Evolutionary conservation across 257 asterid species (phyloP), one percentile per base, ranked within the genome.

Genomic region (Primulina huaijiensis): DNA sequence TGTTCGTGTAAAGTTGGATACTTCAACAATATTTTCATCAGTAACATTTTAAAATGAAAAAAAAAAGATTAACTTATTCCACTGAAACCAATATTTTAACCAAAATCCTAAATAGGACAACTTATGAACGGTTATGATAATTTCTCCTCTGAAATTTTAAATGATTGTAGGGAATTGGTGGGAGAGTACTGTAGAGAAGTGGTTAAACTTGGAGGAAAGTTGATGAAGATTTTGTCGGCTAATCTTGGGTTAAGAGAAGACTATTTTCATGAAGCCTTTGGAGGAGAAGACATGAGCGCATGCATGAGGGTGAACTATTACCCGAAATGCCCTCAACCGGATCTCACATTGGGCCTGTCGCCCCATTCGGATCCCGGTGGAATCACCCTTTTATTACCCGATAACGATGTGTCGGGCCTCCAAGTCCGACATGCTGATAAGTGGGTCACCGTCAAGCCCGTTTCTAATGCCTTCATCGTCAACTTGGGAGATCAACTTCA

Each of bases 331-430:
- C 98, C 97, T 37, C 97, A 92, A 25, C 98, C 98, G 6, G 93
- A 90, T 67, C 89, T 90, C 52, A 84, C 98, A 0, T 73, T 92
- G 5, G 96, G 98, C 58, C 87, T 92, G 23, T 90, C 98, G 0
- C 29, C 97, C 21, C 98, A 92, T 65, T 92, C 98, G 7, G 98
- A 92, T 43, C 98, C 98, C 9, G 98, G 98, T 7, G 98, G 95
- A 10, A 70, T 92, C 78, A 92, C 98, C 76, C 77, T 90, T 60
- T 92, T 92, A 67, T 88, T 78, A 77, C 95, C 98, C 10, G 98
- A 92, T 5, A 80, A 77, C 1, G 70, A 90, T 5, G 95, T 90
- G 11, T 68, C 82, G 23, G 98, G 98, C 65, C 97, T 92, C 76
- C 98, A 92, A 76, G 93, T 92, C 82, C 96, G 90, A 2, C 84